phyloP scores from a whole-genome alignment of 1,284 basidiomycete species.

The Leccinum huronense region DNA sequence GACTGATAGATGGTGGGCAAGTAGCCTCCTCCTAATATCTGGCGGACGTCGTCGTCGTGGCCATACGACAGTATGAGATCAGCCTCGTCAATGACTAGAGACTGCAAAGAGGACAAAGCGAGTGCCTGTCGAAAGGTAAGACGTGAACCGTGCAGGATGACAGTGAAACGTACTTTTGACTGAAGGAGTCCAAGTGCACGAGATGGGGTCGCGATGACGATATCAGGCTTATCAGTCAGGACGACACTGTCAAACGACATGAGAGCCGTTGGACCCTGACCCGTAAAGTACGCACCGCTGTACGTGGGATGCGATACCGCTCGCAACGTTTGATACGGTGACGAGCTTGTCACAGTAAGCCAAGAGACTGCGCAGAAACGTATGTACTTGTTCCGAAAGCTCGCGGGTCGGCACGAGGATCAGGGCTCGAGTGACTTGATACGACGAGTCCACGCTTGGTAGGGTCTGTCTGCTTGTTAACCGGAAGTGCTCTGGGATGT shows the following conservation, averaged over 20 bases:
- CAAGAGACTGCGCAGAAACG: constrained; percentile 66
- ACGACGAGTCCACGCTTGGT: constrained; percentile 40
- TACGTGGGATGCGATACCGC: constrained; percentile 69
- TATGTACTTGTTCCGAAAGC: constrained; percentile 85
- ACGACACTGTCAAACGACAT: constrained; percentile 51
- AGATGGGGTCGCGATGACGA: constrained; percentile 90
- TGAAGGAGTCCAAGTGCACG: constrained; percentile 79
- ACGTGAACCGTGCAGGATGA: neutral
- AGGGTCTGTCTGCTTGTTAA: constrained; percentile 32
- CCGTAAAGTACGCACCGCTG: constrained; percentile 56
- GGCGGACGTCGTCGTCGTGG: constrained; percentile 87
- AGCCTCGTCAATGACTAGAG: constrained; percentile 96
- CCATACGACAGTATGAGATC: constrained; percentile 98
- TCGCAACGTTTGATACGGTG: constrained; percentile 76
- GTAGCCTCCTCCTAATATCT: constrained; percentile 75
- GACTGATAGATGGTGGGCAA: constrained; percentile 92
- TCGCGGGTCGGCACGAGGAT: constrained; percentile 95
- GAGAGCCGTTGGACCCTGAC: neutral
- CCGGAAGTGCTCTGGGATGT: constrained; percentile 1
- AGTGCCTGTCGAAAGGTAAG: constrained; percentile 49
- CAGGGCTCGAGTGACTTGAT: constrained; percentile 71
- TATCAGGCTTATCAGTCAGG: constrained; percentile 89
- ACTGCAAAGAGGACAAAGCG: constrained; percentile 65
- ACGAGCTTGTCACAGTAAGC: constrained; percentile 80
- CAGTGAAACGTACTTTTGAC: constrained; percentile 54